phyloP scores from a whole-genome alignment of 495 filamentous ascomycete genomes.

The Talaromyces nanjingensis region DNA sequence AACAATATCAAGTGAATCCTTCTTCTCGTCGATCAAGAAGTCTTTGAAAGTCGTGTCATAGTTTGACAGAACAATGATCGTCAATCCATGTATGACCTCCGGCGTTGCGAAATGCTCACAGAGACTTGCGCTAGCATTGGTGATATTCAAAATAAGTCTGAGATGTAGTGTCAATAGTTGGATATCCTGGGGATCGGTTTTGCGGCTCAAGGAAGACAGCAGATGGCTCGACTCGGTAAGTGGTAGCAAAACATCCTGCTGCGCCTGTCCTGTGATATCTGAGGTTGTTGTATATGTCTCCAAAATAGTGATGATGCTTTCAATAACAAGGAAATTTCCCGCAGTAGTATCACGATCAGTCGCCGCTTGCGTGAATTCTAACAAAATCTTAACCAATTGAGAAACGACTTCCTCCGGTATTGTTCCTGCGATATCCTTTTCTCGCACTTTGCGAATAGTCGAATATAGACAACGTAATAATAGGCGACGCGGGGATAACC shows the following conservation, averaged over 20 bases:
- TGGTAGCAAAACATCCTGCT: conserved; percentile 18
- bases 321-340: conserved; percentile 15
- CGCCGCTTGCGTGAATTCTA: conserved; percentile 11
- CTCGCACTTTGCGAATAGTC: conserved; percentile 21
- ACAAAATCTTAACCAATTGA: conserved; percentile 22
- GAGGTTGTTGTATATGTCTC: conserved; percentile 47
- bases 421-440: conserved; percentile 18
- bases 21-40: conserved; percentile 35
- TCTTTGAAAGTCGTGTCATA: conserved; percentile 33
- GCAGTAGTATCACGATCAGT: background rate
- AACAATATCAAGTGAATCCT: conserved; percentile 55
- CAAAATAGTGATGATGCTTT: conserved; percentile 52
- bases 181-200: conserved; percentile 11
- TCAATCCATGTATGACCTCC: conserved; percentile 49
- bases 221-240: conserved; percentile 26
- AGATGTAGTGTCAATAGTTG: conserved; percentile 36
- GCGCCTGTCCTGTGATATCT: conserved; percentile 15
- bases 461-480: conserved; percentile 25
- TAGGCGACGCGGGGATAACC: conserved; percentile 25
- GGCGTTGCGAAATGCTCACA: conserved; percentile 58
- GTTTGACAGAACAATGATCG: conserved; percentile 39
- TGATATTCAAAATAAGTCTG: conserved; percentile 76
- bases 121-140: conserved; percentile 68
- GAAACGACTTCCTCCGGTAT: conserved; percentile 21
- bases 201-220: conserved; percentile 13